These are phyloP conservation scores for Candida ipomoeae DNA, from an alignment of 805 yeast species.

Conservation along the genomic window DNA sequence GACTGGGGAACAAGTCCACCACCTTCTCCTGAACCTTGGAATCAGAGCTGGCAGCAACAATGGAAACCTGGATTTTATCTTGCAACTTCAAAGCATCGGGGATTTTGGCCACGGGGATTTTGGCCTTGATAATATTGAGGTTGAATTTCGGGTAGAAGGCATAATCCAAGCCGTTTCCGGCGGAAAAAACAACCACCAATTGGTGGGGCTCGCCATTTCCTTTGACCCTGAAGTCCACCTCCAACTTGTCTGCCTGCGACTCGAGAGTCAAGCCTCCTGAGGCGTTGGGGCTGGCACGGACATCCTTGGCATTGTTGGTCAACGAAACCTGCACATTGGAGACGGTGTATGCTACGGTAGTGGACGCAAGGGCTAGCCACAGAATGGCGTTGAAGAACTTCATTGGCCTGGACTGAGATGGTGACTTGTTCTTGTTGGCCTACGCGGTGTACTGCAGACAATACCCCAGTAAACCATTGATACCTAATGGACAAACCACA, in stretches of 20 bases:
- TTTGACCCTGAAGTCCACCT: slow-evolving; percentile 24
- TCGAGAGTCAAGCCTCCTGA: slow-evolving; percentile 28
- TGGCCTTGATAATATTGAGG: slow-evolving; percentile 18
- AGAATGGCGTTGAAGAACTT: slow-evolving; percentile 17
- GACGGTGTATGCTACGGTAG: slow-evolving; percentile 27
- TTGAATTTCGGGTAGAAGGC: slow-evolving; percentile 30
- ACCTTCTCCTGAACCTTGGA: slow-evolving; percentile 18
- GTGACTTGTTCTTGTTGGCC: neutral
- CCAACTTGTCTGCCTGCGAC: slow-evolving; percentile 30
- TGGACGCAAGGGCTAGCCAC: slow-evolving; percentile 19
- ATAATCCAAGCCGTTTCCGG: slow-evolving; percentile 28
- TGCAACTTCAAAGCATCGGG: slow-evolving; percentile 36
- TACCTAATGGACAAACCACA: too few relatives aligned
- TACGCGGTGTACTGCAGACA: neutral
- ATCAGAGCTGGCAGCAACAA: slow-evolving; percentile 29
- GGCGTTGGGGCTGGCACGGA: slow-evolving; percentile 31
- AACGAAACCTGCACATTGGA: slow-evolving; percentile 28
- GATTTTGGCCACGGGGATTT: slow-evolving; percentile 26
- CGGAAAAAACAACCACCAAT: slow-evolving; percentile 27
- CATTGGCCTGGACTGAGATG: slow-evolving; percentile 14
- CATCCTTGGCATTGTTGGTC: slow-evolving; percentile 17
- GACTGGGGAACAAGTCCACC: slow-evolving; percentile 30
- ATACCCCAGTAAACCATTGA: neutral
- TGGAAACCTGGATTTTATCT: slow-evolving; percentile 26
- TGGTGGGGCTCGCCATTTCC: slow-evolving; percentile 33